Conservation (phyloP, 768 basidiomycete species). For the Paxillus involutus region DNA sequence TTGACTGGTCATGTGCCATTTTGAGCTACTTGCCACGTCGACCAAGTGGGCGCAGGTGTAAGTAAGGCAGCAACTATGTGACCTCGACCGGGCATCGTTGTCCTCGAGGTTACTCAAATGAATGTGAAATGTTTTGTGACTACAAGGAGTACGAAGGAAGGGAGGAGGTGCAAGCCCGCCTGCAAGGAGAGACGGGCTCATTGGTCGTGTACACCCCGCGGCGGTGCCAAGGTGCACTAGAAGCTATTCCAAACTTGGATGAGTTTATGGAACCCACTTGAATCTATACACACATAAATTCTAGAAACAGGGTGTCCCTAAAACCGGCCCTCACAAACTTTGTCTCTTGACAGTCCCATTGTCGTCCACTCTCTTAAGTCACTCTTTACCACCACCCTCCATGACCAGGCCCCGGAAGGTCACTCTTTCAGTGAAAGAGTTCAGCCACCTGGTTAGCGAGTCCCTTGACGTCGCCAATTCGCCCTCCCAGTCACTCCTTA, state of each 20-base stretch:
- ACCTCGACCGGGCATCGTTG: too few relatives aligned
- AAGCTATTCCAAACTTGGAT: neutral
- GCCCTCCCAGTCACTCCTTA: constrained; percentile 22
- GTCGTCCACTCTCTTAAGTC: constrained; percentile 5
- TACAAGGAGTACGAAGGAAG: neutral
- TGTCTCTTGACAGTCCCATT: neutral
- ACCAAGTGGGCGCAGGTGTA: too few relatives aligned
- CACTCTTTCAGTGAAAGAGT: constrained; percentile 31
- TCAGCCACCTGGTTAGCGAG: constrained; percentile 34
- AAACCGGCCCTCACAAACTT: constrained; percentile 15
- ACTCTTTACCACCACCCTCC: constrained; percentile 1
- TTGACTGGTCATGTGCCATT: too few relatives aligned
- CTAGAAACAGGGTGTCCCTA: constrained; percentile 8
- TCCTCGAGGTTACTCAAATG: too few relatives aligned
- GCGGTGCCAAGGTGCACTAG: neutral
- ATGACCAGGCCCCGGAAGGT: constrained; percentile 28
- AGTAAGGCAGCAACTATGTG: too few relatives aligned
- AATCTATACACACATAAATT: neutral
- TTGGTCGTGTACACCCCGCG: too few relatives aligned
- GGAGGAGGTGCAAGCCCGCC: too few relatives aligned
- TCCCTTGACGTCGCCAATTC: constrained; percentile 24
- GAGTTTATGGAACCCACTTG: constrained; percentile 1
- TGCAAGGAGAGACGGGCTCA: too few relatives aligned
- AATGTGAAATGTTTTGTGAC: too few relatives aligned
- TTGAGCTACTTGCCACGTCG: too few relatives aligned